These are phyloP conservation scores for Filobasidium wieringae DNA, from an alignment of 768 basidiomycete genomes.

Conservation along the genomic window DNA sequence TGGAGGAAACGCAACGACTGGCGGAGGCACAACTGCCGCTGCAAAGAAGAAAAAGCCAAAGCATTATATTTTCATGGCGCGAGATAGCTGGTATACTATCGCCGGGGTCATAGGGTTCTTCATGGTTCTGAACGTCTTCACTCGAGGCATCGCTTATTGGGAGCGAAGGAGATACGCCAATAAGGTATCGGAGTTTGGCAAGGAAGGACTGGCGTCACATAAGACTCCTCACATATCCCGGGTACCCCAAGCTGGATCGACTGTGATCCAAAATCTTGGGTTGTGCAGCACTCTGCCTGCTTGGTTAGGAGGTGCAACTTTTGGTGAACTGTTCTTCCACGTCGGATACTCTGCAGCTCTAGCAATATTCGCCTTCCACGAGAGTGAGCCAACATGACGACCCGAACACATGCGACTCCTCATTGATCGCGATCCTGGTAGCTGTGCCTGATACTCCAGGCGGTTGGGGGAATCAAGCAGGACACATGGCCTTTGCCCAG, in stretches of 20 bases:
- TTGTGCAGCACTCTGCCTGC: not conserved
- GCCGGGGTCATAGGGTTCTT: not conserved
- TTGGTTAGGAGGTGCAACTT: not conserved
- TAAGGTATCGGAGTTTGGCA: not conserved
- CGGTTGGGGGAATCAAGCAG: constrained; percentile 1
- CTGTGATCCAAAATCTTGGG: not conserved
- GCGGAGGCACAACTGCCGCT: not conserved
- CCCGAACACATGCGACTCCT: not conserved
- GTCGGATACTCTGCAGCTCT: not conserved
- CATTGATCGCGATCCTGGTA: not conserved
- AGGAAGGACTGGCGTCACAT: not conserved
- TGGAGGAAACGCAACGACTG: not conserved
- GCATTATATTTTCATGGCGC: not conserved
- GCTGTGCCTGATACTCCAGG: not conserved
- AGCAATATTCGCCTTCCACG: not conserved
- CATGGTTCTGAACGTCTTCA: not conserved
- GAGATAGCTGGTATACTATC: not conserved
- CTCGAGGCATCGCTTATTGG: not conserved
- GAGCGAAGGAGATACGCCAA: not conserved
- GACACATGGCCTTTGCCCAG: constrained; percentile 2
- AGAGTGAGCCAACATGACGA: too few species aligned
- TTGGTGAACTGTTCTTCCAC: not conserved
- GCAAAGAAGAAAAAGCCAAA: not conserved
- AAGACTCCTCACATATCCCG: not conserved
- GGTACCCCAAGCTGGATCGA: not conserved